Percentiles rank a stretch among this genome's conserved stretches.
Evolutionary conservation across 148 eudicot species (phyloP).

Genomic region (Amaranthus hypochondriacus): DNA sequence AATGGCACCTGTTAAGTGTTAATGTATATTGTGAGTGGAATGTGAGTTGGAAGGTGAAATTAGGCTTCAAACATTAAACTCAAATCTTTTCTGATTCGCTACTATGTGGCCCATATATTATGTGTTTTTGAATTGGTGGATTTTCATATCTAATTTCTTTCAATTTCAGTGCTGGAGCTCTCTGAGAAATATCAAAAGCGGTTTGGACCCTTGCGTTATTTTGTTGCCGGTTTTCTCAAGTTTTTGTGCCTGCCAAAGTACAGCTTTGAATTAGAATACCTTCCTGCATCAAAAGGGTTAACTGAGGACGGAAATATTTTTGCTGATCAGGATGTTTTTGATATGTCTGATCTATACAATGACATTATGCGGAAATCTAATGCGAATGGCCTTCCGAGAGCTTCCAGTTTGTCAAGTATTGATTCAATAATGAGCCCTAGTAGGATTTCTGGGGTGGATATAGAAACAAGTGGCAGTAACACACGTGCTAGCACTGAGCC

Average conservation of each 20-base stretch:
- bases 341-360: conserved; percentile 83
- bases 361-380: conserved; percentile 80
- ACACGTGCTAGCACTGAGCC: conserved; percentile 79
- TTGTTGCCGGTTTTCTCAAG: conserved; percentile 94
- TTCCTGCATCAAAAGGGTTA: conserved; percentile 53
- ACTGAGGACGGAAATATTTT: conserved; percentile 43
- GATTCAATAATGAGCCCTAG: conserved; percentile 96
- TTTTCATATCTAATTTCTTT: conserved; percentile 2
- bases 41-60: background rate
- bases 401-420: conserved; percentile 89
- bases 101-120: background rate
- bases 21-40: background rate
- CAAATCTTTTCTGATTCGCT: background rate
- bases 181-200: conserved; percentile 94
- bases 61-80: background rate
- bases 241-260: conserved; percentile 91
- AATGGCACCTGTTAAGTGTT: background rate
- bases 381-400: conserved; percentile 81
- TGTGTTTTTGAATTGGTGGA: background rate
- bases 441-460: conserved; percentile 64
- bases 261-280: conserved; percentile 79
- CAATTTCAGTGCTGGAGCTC: conserved; percentile 83
- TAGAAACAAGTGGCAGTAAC: conserved; percentile 79
- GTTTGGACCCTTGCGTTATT: conserved; percentile 93
- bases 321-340: conserved; percentile 63